Percentiles rank a stretch among this genome's conserved stretches.
Conservation (phyloP, 768 basidiomycete species). For the Ramaria sp. region DNA sequence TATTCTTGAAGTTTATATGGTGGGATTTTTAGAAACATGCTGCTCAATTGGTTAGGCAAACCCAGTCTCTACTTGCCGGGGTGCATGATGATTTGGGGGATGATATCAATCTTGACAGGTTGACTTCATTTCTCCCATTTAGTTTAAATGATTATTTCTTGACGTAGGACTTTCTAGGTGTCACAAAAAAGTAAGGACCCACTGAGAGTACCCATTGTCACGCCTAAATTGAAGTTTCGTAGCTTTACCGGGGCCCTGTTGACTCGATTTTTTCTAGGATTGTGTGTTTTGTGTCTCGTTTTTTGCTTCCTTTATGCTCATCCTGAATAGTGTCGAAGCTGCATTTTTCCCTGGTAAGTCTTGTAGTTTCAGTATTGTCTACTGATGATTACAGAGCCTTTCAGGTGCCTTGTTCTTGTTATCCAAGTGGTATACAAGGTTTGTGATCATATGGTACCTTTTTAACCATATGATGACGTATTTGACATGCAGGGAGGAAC, state of each 20-base stretch:
- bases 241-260: constrained; percentile 56
- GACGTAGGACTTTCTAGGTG: not conserved
- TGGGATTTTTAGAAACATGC: constrained; percentile 44
- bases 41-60: constrained; percentile 54
- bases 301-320: constrained; percentile 11
- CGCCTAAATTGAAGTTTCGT: not conserved
- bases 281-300: constrained; percentile 31
- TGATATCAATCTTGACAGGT: constrained; percentile 32
- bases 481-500: constrained; percentile 65
- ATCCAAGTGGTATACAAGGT: constrained; percentile 30
- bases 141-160: constrained; percentile 17
- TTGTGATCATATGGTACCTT: not conserved
- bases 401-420: constrained; percentile 23
- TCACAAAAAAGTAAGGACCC: constrained; percentile 2
- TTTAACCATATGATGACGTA: not conserved
- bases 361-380: not conserved
- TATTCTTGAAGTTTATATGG: not conserved
- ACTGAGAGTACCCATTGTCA: not conserved
- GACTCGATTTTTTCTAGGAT: constrained; percentile 69
- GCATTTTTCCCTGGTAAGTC: constrained; percentile 52
- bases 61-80: constrained; percentile 58
- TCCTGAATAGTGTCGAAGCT: constrained; percentile 28
- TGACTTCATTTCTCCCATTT: constrained; percentile 29
- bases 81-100: constrained; percentile 67
- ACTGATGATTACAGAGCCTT: not conserved